A percentile compares a stretch with the other conserved stretches of the same genome.
Evolutionary conservation across 23 red algal genomes (phyloP).

Genomic region (Gracilaria gracilis): DNA sequence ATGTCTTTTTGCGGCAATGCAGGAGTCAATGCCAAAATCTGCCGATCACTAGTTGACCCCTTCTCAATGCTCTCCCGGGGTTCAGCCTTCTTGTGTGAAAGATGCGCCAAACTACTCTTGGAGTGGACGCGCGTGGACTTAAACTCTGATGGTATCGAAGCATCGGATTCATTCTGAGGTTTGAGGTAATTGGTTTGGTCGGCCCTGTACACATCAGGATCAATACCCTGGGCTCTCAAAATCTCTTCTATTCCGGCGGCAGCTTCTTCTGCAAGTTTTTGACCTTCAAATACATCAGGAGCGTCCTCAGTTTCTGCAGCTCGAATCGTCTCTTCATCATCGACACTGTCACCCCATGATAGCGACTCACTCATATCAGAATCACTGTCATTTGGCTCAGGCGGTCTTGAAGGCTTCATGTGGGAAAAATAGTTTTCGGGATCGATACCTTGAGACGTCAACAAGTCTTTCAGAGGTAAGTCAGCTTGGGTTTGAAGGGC

Average conservation of each 20-base stretch:
- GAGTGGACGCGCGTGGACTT: background rate
- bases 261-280: constrained; percentile 57
- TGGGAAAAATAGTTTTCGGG: constrained; percentile 31
- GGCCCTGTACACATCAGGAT: constrained; percentile 51
- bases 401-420: background rate
- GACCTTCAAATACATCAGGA: constrained; percentile 40
- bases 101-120: background rate
- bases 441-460: constrained; percentile 77
- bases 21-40: background rate
- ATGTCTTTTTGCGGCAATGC: background rate
- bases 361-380: background rate
- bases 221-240: constrained; percentile 75
- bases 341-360: constrained; percentile 17
- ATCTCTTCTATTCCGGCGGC: constrained; percentile 61
- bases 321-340: constrained; percentile 74
- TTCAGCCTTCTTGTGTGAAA: background rate
- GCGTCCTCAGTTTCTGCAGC: constrained; percentile 60
- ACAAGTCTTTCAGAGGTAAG: constrained; percentile 54
- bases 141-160: background rate
- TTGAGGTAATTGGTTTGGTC: constrained; percentile 42
- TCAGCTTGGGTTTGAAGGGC: constrained; percentile 50
- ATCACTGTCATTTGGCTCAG: background rate
- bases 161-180: background rate
- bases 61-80: background rate
- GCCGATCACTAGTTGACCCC: background rate